Evolutionary conservation across 2,329 filamentous ascomycete genomes (phyloP), one percentile per base, ranked within the genome.

Genomic region (Fusarium pilosicola): DNA sequence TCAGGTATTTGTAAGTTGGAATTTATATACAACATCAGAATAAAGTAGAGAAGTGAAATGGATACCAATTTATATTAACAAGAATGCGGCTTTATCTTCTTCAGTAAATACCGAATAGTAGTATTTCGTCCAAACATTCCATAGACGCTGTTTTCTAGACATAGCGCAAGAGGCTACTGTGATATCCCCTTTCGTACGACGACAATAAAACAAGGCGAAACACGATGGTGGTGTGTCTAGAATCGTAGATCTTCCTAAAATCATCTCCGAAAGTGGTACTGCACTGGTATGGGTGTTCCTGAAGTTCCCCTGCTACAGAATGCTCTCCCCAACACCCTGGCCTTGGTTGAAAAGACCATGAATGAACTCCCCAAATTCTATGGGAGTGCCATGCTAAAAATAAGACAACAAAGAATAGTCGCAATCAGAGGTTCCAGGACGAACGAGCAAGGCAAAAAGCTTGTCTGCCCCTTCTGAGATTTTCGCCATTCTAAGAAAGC

Each of bases 231-330:
- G 7, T 30, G 10, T n/a, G 17, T 3, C 7, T 12, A n/a, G 14
- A 8, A 18, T 49, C 3, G 5, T 6, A 30, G 6, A 5, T 39
- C 10, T 30, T 20, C 28, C 10, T 12, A 17, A 5, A 1, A 32
- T n/a, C 7, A 32, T 49, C 4, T 15, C 4, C 4, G 6, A 52
- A 10, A 26, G 6, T 14, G 8, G 32, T 8, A 7, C 4, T 30
- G 14, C 3, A 17, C 15, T 15, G n/a, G 5, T 26, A 12, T 14
- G 3, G 2, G 3, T 20, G 12, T 20, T 14, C 32, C 17, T 2
- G 8, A 8, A 18, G 5, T 2, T 12, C 6, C 9, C 11, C 9
- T 26, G 0, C 4, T 6, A 8, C n/a, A 4, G n/a, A 20, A 24
- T 51, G n/a, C 4, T 17, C 17, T 14, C 2, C 8, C 15, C 8